Evolutionary conservation across 73 alveolate species (phyloP), one percentile per base, ranked within the genome.

Genomic region (Durusdinium trenchii): DNA sequence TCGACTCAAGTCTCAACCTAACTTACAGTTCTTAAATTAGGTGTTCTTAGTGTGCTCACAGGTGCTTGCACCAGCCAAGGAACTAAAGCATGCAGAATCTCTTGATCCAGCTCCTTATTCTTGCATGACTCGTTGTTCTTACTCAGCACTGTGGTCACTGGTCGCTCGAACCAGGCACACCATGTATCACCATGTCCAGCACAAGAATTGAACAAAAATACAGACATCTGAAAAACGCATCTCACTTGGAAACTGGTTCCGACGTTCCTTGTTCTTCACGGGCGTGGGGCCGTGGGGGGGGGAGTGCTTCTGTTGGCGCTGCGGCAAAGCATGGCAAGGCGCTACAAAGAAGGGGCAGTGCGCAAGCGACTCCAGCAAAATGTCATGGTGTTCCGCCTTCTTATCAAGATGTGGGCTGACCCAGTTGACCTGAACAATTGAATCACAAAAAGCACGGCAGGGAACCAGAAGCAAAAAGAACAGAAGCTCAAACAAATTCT

Each of bases 371-470:
- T 30, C 46, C 78, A 69, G 85, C n/a, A 91, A 57, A 32, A 71
- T n/a, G 30, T 91, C 89, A 6, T 42, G 62, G 69, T 86, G 82
- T 12, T 42, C 46, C 40, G 4, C 26, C 62, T 46, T 45, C 76
- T 91, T 91, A 87, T 91, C 98, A 46, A 91, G 71, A 57, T 47
- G 47, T 20, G 98, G 98, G 89, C 98, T 91, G 28, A 52, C 62
- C 98, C 98, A 91, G 43, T 91, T 91, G 98, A 52, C 98, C 98
- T 91, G 18, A 14, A 76, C 30, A 1, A 16, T 69, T 23, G n/a
- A 60, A 60, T 2, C 73, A 0, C n/a, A 60, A 60, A 60, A 32
- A 23, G 7, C 30, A 23, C 4, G 30, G 30, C 30, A 23, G n/a
- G 73, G 30, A 60, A 32, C 18, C 30, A 60, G 73, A 2, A 60